Evolutionary conservation across 805 yeast genomes (phyloP).

Genomic region (Zygosaccharomyces gambellarensis): DNA sequence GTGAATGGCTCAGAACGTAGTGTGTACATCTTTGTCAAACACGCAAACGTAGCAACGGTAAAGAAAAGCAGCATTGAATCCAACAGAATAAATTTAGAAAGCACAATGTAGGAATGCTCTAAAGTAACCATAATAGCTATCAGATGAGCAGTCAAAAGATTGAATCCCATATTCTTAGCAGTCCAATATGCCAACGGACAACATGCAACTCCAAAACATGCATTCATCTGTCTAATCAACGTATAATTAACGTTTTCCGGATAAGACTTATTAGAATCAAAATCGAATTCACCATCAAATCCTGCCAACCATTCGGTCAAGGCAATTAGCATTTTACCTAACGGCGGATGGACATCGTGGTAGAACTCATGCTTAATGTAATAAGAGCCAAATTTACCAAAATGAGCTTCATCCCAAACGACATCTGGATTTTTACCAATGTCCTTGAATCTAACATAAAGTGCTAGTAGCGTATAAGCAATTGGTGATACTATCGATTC

Average conservation of each 20-base stretch:
- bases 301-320: constrained; percentile 82
- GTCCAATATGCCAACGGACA: constrained; percentile 87
- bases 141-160: constrained; percentile 68
- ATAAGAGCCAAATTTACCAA: constrained; percentile 93
- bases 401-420: constrained; percentile 98
- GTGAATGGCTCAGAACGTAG: constrained; percentile 51
- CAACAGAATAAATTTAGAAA: constrained; percentile 83
- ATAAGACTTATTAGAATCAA: constrained; percentile 74
- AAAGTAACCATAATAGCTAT: constrained; percentile 73
- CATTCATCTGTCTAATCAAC: constrained; percentile 84
- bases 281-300: constrained; percentile 82
- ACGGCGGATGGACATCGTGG: constrained; percentile 96
- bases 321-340: constrained; percentile 91
- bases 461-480: constrained; percentile 61
- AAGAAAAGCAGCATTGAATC: constrained; percentile 90
- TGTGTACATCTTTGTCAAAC: constrained; percentile 68
- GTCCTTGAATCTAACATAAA: constrained; percentile 68
- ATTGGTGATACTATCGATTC: constrained; percentile 34
- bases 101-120: constrained; percentile 77
- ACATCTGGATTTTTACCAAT: constrained; percentile 71
- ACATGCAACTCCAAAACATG: constrained; percentile 74
- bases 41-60: constrained; percentile 75
- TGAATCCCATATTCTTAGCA: constrained; percentile 68
- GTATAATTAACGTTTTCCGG: constrained; percentile 76
- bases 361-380: constrained; percentile 85